A percentile compares a stretch with the other conserved stretches of the same genome.
Evolutionary conservation across 331 rosid species (phyloP).

Genomic region (Dryas integrifolia): DNA sequence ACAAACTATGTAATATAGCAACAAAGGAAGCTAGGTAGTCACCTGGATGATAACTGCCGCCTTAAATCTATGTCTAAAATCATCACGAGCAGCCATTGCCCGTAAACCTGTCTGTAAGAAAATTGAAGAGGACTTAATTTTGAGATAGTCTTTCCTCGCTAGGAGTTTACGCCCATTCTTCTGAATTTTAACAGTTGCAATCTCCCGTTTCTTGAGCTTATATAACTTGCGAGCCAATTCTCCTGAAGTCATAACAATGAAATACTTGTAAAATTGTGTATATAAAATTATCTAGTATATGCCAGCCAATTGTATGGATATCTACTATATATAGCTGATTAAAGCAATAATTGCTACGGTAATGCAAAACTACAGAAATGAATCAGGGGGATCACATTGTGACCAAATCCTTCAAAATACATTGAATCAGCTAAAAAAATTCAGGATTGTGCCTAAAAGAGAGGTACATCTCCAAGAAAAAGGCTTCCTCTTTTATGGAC

Average conservation of each 20-base stretch:
- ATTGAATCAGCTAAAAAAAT: neutral
- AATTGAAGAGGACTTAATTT: conserved; percentile 36
- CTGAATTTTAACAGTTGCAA: conserved; percentile 67
- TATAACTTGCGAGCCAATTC: conserved; percentile 56
- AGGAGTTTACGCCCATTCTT: conserved; percentile 42
- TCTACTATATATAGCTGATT: conserved; percentile 1
- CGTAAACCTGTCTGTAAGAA: conserved; percentile 61
- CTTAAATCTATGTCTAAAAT: conserved; percentile 40
- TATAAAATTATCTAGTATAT: neutral
- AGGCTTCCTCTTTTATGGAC: conserved; percentile 25
- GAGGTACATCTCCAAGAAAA: conserved; percentile 20
- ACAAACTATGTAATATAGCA: conserved; percentile 7
- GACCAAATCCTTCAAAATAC: conserved; percentile 6
- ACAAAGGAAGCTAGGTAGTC: conserved; percentile 24
- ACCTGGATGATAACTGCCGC: conserved; percentile 70
- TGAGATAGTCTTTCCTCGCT: conserved; percentile 48
- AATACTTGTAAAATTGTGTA: conserved; percentile 12
- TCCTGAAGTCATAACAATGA: conserved; percentile 46
- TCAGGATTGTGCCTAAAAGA: neutral
- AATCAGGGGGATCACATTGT: neutral
- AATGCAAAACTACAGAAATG: conserved; percentile 7
- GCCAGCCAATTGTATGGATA: neutral
- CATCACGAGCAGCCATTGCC: conserved; percentile 45
- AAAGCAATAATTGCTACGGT: neutral
- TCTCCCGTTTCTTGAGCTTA: conserved; percentile 46